Percentiles rank a stretch among this genome's conserved stretches.
Evolutionary conservation across 768 basidiomycete genomes (phyloP).

Genomic region (Auriscalpium vulgare): DNA sequence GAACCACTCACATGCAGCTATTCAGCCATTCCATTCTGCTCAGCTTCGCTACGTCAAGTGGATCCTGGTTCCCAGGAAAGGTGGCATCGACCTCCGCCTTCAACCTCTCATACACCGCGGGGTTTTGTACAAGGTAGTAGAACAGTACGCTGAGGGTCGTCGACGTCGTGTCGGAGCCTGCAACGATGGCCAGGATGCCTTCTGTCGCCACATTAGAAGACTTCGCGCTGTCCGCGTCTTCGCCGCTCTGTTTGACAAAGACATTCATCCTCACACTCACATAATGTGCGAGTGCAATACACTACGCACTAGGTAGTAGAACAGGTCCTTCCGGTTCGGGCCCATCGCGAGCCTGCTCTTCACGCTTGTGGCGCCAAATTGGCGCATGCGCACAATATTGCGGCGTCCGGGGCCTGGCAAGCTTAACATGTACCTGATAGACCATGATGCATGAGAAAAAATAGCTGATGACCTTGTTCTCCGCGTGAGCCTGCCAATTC

Average conservation of each 20-base stretch:
- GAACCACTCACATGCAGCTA: constrained; percentile 9
- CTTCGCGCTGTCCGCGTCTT: neutral
- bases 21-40: constrained; percentile 9
- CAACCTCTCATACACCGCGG: constrained; percentile 11
- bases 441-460: constrained; percentile 40
- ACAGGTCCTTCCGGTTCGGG: constrained; percentile 25
- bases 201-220: constrained; percentile 23
- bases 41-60: constrained; percentile 5
- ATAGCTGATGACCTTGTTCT: constrained; percentile 31
- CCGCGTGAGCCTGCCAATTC: neutral
- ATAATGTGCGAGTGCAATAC: too few relatives aligned
- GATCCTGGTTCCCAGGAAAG: constrained; percentile 7
- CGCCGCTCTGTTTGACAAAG: neutral
- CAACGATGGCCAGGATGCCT: constrained; percentile 29
- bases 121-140: constrained; percentile 28
- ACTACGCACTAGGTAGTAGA: constrained; percentile 29
- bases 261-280: too few relatives aligned
- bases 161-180: constrained; percentile 37
- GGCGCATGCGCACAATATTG: neutral
- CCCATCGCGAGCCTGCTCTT: constrained; percentile 1
- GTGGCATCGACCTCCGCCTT: constrained; percentile 8
- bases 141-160: constrained; percentile 26
- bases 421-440: neutral
- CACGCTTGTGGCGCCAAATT: neutral
- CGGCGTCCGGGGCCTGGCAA: too few relatives aligned